These are phyloP conservation scores for Pleurotus ostreatus DNA, from an alignment of 768 basidiomycete genomes.

Conservation along the genomic window DNA sequence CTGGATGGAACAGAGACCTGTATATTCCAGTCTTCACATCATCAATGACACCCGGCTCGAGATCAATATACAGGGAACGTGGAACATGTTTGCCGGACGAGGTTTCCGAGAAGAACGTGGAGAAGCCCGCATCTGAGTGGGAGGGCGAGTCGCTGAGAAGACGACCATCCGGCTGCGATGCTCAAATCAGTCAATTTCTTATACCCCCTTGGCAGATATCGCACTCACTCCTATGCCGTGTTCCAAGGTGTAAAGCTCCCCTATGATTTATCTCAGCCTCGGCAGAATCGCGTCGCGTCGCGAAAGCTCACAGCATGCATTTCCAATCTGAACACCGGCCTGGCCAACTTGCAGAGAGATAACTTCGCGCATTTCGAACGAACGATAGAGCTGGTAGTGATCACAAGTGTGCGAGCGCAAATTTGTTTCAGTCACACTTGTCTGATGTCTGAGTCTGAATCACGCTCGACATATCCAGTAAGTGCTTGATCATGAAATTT, in stretches of 20 bases:
- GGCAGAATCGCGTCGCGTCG: constrained; percentile 15
- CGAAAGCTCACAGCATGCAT: constrained; percentile 83
- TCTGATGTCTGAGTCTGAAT: neutral
- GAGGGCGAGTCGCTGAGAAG: constrained; percentile 68
- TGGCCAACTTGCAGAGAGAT: constrained; percentile 97
- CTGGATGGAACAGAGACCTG: constrained; percentile 94
- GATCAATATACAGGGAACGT: constrained; percentile 92
- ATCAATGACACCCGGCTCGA: constrained; percentile 94
- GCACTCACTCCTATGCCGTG: constrained; percentile 87
- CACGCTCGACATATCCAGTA: too few relatives aligned
- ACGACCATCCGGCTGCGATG: constrained; percentile 85
- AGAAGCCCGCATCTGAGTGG: constrained; percentile 80
- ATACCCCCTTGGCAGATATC: too few relatives aligned
- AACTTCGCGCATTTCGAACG: constrained; percentile 75
- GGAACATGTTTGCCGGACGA: constrained; percentile 95
- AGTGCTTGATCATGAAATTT: constrained; percentile 20
- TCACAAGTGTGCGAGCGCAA: constrained; percentile 9
- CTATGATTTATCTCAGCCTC: constrained; percentile 36
- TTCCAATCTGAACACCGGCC: constrained; percentile 92
- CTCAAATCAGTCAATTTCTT: neutral
- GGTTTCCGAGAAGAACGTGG: constrained; percentile 96
- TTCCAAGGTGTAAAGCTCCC: constrained; percentile 98
- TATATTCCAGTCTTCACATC: constrained; percentile 92
- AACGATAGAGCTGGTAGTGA: constrained; percentile 11
- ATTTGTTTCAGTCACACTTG: neutral